Percentiles rank a stretch among this genome's conserved stretches.
These are phyloP conservation scores for Begonia fuchsioides DNA, from an alignment of 306 rosid species.

Conservation along the genomic window DNA sequence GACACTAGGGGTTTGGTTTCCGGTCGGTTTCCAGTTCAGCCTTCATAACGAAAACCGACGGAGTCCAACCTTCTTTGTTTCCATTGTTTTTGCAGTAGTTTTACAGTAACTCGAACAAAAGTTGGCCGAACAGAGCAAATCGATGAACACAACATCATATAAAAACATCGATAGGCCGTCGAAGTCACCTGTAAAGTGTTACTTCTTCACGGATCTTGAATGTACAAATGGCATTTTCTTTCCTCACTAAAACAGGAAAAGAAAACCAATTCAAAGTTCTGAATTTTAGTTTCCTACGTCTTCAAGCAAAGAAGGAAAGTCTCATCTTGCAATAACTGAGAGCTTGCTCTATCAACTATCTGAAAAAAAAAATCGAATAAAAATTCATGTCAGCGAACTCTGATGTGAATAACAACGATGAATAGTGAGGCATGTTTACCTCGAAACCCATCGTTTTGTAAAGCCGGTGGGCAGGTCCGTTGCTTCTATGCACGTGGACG, in stretches of 20 bases:
- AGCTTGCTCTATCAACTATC: constrained; percentile 48
- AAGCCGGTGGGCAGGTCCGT: constrained; percentile 36
- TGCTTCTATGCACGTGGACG: constrained; percentile 64
- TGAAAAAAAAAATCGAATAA: constrained; percentile 15
- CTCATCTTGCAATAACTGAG: constrained; percentile 34
- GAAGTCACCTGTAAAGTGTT: no score
- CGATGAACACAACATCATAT: no score
- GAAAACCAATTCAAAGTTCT: constrained; percentile 6
- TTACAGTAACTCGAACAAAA: no score
- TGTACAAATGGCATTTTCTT: neutral
- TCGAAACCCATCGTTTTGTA: constrained; percentile 71
- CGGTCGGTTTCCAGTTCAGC: no score
- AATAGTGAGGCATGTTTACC: no score
- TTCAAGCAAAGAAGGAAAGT: constrained; percentile 51
- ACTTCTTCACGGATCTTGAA: no score
- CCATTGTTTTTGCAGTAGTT: no score
- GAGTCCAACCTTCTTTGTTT: no score
- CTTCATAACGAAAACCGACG: no score
- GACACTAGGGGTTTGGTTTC: no score
- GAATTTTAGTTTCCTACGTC: constrained; percentile 13
- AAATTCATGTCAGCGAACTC: constrained; percentile 6
- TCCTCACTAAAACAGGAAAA: neutral
- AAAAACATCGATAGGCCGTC: no score
- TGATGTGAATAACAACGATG: neutral
- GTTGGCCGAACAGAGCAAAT: no score